phyloP scores from a whole-genome alignment of 352 stramenopile genomes.

The Globisporangium spiculum region DNA sequence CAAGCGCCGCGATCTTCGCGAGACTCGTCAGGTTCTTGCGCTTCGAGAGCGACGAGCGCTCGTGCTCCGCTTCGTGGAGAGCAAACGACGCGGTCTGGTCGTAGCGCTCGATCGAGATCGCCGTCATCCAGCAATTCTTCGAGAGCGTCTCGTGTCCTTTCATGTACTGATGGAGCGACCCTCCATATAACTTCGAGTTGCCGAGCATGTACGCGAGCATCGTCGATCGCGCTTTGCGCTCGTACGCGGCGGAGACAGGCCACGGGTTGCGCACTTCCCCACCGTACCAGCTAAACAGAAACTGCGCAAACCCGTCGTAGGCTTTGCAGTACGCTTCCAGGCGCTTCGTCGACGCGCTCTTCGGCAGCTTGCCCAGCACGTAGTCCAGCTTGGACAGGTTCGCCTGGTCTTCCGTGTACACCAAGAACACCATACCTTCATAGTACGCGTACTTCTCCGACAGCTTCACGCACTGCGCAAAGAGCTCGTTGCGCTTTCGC shows the following conservation, averaged over 20 bases:
- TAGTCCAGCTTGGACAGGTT: slow-evolving; percentile 70
- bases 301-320: slow-evolving; percentile 53
- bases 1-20: slow-evolving; percentile 74
- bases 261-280: slow-evolving; percentile 73
- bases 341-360: slow-evolving; percentile 52
- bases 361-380: slow-evolving; percentile 51
- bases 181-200: slow-evolving; percentile 58
- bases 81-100: slow-evolving; percentile 52
- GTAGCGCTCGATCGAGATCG: slow-evolving; percentile 62
- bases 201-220: slow-evolving; percentile 69
- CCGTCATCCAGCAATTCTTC: slow-evolving; percentile 65
- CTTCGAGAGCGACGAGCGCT: slow-evolving; percentile 50
- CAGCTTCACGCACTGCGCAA: slow-evolving; percentile 52
- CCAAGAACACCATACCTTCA: slow-evolving; percentile 79
- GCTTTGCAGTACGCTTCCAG: slow-evolving; percentile 64
- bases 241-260: slow-evolving; percentile 25
- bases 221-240: slow-evolving; percentile 19
- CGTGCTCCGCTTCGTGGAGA: slow-evolving; percentile 49
- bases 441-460: slow-evolving; percentile 77
- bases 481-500: slow-evolving; percentile 52
- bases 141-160: slow-evolving; percentile 49
- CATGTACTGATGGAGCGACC: slow-evolving; percentile 62
- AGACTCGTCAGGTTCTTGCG: slow-evolving; percentile 81
- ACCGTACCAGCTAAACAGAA: slow-evolving; percentile 77
- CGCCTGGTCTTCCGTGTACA: slow-evolving; percentile 55